Evolutionary conservation across 306 rosid species (phyloP).

Genomic region (Rosa multiflora): DNA sequence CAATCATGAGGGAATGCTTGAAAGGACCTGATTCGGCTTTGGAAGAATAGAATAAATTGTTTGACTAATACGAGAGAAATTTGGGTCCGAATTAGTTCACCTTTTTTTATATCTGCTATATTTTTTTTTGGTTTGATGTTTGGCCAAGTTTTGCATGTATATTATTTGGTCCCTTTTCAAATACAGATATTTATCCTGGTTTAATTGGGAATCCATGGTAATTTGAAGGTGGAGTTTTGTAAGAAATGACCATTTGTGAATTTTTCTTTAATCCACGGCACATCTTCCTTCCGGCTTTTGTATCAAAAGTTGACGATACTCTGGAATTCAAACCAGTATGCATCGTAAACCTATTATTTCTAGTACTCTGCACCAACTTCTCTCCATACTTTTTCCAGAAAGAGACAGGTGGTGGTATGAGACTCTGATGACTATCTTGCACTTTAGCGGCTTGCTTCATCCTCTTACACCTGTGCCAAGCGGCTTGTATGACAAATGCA

Average conservation of each 20-base stretch:
- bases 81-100: neutral
- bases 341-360: neutral
- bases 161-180: neutral
- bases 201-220: neutral
- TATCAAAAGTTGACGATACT: neutral
- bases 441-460: neutral
- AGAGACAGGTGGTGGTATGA: neutral
- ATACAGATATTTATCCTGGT: neutral
- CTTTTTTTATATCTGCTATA: too few species aligned
- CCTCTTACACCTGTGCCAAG: neutral
- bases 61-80: constrained; percentile 1
- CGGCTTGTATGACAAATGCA: neutral
- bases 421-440: neutral
- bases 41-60: constrained; percentile 42
- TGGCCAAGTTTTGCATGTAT: constrained; percentile 16
- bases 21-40: constrained; percentile 58
- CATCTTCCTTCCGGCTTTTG: neutral
- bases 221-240: neutral
- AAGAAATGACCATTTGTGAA: neutral
- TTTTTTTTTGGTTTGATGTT: neutral
- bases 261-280: neutral
- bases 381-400: neutral
- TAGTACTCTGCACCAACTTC: neutral
- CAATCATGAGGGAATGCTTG: constrained; percentile 78
- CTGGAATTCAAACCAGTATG: neutral